Evolutionary conservation across 78 protist species (phyloP), one percentile per base, ranked within the genome.

Genomic region (Paratrimastix pyriformis): DNA sequence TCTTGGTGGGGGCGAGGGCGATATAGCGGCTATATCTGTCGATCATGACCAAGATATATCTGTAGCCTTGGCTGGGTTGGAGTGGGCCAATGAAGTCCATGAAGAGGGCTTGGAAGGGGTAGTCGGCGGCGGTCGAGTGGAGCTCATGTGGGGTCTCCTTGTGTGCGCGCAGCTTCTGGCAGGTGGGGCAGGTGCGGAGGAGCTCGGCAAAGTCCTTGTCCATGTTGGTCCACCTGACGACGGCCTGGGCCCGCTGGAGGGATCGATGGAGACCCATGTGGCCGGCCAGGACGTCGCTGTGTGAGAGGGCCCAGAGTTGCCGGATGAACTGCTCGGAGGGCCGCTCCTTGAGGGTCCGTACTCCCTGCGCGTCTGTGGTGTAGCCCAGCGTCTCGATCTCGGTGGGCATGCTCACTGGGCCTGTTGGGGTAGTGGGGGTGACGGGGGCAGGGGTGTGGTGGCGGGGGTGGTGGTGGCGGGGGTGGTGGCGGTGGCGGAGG

Each of bases 71-170:
- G 30, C 45, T 8, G 3, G 71, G 71, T 7, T 43, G 21, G 8
- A 65, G 71, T 3, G 71, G 71, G n/a, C 71, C 71, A 3, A 65
- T 24, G 43, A 33, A 29, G 30, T 65, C 71, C 26, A 65, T 33
- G 29, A 24, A 1, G 7, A 65, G 7, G n/a, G 57, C 26, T 1
- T 32, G 11, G 32, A 65, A 65, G 8, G 71, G 71, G 43, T 11
- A 8, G 71, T 33, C 42, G 30, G 2, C 71, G 42, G 26, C 2
- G 29, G 35, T 32, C 42, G 29, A 29, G 29, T 33, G 11, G 71
- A 30, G 26, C 7, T 2, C 35, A 3, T 5, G 30, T 24, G 2
- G 7, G 26, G 30, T 11, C 8, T n/a, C 8, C 2, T 2, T 1
- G 35, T 2, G 42, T 4, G 30, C 42, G 11, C 57, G 11, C 29